phyloP scores from a whole-genome alignment of 2,329 filamentous ascomycete genomes.

The Colletotrichum brevisporum region DNA sequence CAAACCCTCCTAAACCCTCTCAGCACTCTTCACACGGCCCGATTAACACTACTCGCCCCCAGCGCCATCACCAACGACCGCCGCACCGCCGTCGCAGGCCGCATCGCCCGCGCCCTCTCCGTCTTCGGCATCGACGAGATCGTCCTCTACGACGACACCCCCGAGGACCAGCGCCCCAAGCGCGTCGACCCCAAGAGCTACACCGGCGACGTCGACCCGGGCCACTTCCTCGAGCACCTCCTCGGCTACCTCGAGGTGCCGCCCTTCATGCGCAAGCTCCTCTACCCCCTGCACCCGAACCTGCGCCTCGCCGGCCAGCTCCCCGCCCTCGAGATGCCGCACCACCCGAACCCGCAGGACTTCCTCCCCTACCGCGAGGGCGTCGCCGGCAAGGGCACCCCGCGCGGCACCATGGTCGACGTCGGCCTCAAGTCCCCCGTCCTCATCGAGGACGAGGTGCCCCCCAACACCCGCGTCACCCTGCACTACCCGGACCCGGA shows the following conservation, averaged over 20 bases:
- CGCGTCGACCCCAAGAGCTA: constrained; percentile 66
- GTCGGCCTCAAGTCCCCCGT: constrained; percentile 69
- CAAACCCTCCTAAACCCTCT: not conserved
- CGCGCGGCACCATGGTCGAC: constrained; percentile 68
- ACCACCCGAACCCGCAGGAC: constrained; percentile 82
- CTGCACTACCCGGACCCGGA: constrained; percentile 72
- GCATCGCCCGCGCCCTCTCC: constrained; percentile 84
- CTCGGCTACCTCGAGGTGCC: constrained; percentile 88
- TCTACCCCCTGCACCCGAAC: constrained; percentile 86
- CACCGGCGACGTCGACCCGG: constrained; percentile 81
- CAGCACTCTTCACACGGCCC: not conserved
- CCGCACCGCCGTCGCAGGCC: constrained; percentile 79
- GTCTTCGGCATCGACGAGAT: constrained; percentile 90
- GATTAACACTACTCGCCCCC: not conserved
- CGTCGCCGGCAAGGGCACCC: constrained; percentile 68
- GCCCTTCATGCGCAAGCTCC: constrained; percentile 80
- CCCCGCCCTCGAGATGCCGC: constrained; percentile 86
- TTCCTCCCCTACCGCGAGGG: constrained; percentile 87
- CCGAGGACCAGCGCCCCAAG: constrained; percentile 59
- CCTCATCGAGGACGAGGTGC: constrained; percentile 72
- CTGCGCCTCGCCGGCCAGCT: constrained; percentile 80
- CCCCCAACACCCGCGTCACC: constrained; percentile 80
- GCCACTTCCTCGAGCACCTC: constrained; percentile 84
- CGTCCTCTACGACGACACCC: constrained; percentile 82
- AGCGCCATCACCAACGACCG: constrained; percentile 82